Conservation (phyloP, 257 asterid genomes). For the Apocynum venetum region DNA sequence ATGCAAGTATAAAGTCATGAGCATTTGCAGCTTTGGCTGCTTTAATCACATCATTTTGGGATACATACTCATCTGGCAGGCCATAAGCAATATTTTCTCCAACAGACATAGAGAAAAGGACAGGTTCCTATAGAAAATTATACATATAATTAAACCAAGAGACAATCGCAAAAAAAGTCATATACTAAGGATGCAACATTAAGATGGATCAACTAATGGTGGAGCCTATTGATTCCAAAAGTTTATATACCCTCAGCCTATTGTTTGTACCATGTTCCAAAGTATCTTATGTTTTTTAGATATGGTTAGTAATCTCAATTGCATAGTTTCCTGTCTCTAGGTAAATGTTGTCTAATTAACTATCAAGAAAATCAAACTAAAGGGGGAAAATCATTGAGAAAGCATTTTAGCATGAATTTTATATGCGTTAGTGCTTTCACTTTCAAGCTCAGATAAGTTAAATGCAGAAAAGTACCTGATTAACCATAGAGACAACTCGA, state of each 20-base stretch:
- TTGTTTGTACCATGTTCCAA: neutral
- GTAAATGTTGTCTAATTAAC: neutral
- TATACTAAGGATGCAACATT: neutral
- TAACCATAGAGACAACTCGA: conserved; percentile 80
- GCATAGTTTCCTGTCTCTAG: neutral
- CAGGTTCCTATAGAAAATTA: conserved; percentile 70
- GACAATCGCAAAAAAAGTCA: neutral
- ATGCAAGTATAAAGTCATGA: conserved; percentile 81
- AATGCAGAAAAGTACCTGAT: conserved; percentile 56
- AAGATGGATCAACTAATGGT: neutral
- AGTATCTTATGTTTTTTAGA: neutral
- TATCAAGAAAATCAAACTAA: neutral
- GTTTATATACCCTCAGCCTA: neutral
- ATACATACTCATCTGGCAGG: conserved; percentile 84
- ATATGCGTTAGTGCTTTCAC: conserved; percentile 1
- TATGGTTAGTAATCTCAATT: neutral
- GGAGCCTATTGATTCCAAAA: neutral
- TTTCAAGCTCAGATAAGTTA: conserved; percentile 12
- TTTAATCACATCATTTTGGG: conserved; percentile 79
- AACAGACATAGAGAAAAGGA: conserved; percentile 83
- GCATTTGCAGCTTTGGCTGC: conserved; percentile 99
- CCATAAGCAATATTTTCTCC: conserved; percentile 98
- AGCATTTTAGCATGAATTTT: neutral
- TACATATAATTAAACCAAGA: conserved; percentile 20
- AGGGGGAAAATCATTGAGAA: neutral